Evolutionary conservation across 208 protist genomes (phyloP).

Genomic region (Leishmania amazonensis): DNA sequence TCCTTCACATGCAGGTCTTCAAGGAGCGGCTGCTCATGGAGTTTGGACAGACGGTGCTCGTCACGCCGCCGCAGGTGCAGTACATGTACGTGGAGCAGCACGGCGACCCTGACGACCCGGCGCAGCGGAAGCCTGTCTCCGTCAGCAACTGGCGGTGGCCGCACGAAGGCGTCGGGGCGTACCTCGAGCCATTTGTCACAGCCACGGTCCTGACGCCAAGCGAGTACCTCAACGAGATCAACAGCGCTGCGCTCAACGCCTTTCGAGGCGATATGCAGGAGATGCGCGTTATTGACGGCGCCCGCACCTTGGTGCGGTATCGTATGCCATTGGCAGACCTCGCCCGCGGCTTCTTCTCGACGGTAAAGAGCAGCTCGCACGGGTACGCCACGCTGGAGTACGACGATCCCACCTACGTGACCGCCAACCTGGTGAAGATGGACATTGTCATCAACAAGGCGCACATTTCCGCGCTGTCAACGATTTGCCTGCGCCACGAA

Average conservation of each 20-base stretch:
- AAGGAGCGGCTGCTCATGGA: conserved; percentile 94
- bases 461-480: conserved; percentile 90
- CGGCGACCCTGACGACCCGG: conserved; percentile 31
- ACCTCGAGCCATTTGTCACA: conserved; percentile 92
- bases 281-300: conserved; percentile 79
- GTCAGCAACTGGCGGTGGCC: conserved; percentile 85
- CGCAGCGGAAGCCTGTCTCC: conserved; percentile 48
- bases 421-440: conserved; percentile 92
- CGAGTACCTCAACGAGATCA: conserved; percentile 89
- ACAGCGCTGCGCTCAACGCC: conserved; percentile 61
- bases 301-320: conserved; percentile 77
- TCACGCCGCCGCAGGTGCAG: conserved; percentile 95
- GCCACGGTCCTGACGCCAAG: conserved; percentile 90
- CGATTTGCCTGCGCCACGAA: conserved; percentile 82
- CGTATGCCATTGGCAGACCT: conserved; percentile 95
- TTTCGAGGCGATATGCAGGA: conserved; percentile 80
- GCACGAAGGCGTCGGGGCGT: conserved; percentile 80
- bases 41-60: conserved; percentile 91
- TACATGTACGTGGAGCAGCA: conserved; percentile 76
- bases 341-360: conserved; percentile 95
- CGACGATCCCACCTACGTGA: conserved; percentile 89
- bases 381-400: conserved; percentile 97
- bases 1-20: conserved; percentile 99
- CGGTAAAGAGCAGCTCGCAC: conserved; percentile 90
- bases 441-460: conserved; percentile 94